Base-by-base conservation (phyloP, 2,329 filamentous ascomycete species). In the Penicillium sumatraense region DNA sequence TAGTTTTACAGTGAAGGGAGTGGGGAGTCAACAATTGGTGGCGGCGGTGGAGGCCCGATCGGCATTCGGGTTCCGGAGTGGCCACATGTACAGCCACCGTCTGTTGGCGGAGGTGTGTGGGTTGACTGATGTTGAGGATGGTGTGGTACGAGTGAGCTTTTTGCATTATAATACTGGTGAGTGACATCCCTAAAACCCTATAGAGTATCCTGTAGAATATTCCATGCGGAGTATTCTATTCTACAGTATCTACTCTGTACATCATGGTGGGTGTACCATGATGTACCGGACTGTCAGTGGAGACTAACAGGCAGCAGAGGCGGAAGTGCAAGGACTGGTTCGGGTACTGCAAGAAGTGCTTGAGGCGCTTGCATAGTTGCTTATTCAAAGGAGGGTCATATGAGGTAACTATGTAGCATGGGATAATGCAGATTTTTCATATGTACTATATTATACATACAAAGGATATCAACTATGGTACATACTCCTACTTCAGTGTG, bases 161-260 rank as follows among this genome's bases (percentile, higher is more conserved):
- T 81, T 88, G 51, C 88, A 90, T 71, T 91, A 91, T 67, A 91
- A 91, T 63, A 89, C 86, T 2, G 67, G 83, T 85, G 66, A 78
- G 82, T 79, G 27, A 11, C 5, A 42, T 36, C 35, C 20, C 3
- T 16, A 33, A 36, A 23, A 16, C 33, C 4, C 11, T 35, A 35
- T 35, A 35, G 3, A 35, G 31, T 35, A 35, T 14, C n/a, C 2
- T 10, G 35, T 20, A 29, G 26, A 29, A 11, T 29, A 29, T 11
- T 11, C 5, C 8, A 29, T 29, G n/a, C n/a, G n/a, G 26, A 29
- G 26, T 29, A 29, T 11, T 11, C 5, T 9, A 29, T 29, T 2
- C 26, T 29, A 8, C 5, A 29, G 8, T 8, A 11, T 5, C 8
- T 29, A 29, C 29, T 11, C 8, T 31, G 27, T 31, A 31, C 5